phyloP scores from a whole-genome alignment of 495 filamentous ascomycete species.

The Jackrogersella minutella region DNA sequence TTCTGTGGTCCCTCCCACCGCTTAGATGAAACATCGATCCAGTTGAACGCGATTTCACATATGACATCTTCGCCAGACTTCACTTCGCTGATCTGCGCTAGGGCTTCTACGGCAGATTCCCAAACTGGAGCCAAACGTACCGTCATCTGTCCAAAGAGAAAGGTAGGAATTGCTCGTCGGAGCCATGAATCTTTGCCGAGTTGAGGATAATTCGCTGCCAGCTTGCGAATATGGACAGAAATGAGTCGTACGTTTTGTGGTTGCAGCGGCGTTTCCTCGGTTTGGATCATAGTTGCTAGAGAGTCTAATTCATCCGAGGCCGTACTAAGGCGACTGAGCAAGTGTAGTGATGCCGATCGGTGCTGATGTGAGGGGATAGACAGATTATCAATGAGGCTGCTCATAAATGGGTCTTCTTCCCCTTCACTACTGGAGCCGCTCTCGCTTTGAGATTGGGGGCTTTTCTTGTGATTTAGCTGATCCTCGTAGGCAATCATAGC shows the following conservation, averaged over 20 bases:
- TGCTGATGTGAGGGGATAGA: conserved; percentile 74
- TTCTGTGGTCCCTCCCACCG: conserved; percentile 50
- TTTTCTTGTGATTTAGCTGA: conserved; percentile 51
- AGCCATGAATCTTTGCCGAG: conserved; percentile 68
- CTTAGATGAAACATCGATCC: conserved; percentile 71
- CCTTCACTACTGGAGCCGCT: conserved; percentile 52
- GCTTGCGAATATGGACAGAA: conserved; percentile 83
- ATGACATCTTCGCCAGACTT: conserved; percentile 76
- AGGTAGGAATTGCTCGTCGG: conserved; percentile 74
- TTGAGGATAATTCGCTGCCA: conserved; percentile 67
- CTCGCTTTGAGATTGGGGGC: conserved; percentile 38
- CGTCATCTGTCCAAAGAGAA: conserved; percentile 88
- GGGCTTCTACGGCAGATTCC: conserved; percentile 78
- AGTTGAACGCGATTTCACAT: conserved; percentile 76
- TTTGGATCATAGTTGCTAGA: conserved; percentile 66
- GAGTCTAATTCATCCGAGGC: conserved; percentile 50
- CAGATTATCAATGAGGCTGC: conserved; percentile 73
- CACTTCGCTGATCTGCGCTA: conserved; percentile 77
- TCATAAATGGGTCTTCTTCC: conserved; percentile 62
- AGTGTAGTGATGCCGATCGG: conserved; percentile 71
- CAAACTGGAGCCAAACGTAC: conserved; percentile 82
- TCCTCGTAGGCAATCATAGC: conserved; percentile 68
- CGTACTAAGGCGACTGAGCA: conserved; percentile 63
- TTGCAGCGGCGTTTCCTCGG: conserved; percentile 79
- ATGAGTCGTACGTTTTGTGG: conserved; percentile 77